Evolutionary conservation across 148 eudicot species (phyloP), one percentile per base, ranked within the genome.

Genomic region (Chenopodium album): DNA sequence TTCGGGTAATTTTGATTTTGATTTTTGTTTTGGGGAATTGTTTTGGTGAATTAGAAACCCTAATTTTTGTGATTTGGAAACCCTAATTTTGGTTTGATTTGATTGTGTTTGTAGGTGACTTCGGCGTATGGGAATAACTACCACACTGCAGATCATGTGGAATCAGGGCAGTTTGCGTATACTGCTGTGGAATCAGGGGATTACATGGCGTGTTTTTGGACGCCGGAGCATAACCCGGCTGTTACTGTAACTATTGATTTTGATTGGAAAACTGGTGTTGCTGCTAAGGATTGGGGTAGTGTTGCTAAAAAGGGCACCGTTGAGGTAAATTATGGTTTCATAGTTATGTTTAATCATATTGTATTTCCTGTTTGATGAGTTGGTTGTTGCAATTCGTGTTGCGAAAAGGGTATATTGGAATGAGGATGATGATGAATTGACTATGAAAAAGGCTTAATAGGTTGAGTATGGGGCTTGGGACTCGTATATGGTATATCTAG

Each of bases 201-300:
- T 71, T 94, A 94, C 76, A 88, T 91, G 91, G 85, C 97, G 67
- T 96, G 99, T 82, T 96, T 96, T 84, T 91, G 90, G 88, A 88
- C 89, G 0, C 79, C 74, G 48, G 92, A 89, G 84, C 92, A 94
- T 77, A 85, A 86, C n/a, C 95, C 98, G 2, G 62, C 88, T 7
- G 73, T 80, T 4, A 89, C 89, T 14, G 50, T 94, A 26, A 90
- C 98, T 1, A 70, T 96, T 78, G 98, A 94, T 76, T 92, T 96
- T 73, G 97, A 92, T 26, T 96, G 99, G 99, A 91, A 85, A 78
- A 86, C 92, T 31, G 99, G 99, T 82, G 89, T 96, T 76, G 97
- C 92, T 72, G 90, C 99, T 71, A 96, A 90, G 85, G 98, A 94
- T 79, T 96, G 98, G 99, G 88, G 90, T 26, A 91, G 74, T 52